phyloP scores from a whole-genome alignment of 106 monocot genomes.

The Agapanthus africanus region DNA sequence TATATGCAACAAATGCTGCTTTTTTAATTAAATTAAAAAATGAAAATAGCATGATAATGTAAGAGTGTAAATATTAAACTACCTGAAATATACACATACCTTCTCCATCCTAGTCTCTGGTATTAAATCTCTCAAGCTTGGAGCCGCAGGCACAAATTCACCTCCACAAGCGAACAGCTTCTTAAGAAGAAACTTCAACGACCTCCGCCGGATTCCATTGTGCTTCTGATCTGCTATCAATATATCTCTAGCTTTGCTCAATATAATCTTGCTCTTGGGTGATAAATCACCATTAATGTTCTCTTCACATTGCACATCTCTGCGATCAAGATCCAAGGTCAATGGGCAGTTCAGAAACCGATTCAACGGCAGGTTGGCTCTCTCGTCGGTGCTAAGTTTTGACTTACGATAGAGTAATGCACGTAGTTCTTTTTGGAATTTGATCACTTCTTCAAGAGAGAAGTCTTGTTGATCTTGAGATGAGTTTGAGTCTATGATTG shows the following conservation, averaged over 20 bases:
- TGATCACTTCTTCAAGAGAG: constrained; percentile 55
- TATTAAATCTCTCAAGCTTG: constrained; percentile 56
- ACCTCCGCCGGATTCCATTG: constrained; percentile 29
- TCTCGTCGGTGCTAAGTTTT: constrained; percentile 15
- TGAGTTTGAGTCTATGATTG: constrained; percentile 2
- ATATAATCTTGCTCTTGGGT: constrained; percentile 48
- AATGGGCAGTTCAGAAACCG: constrained; percentile 56
- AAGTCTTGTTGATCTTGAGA: constrained; percentile 51
- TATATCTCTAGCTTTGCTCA: constrained; percentile 42
- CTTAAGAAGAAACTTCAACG: constrained; percentile 62
- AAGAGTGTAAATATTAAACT: background rate
- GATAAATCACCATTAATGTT: constrained; percentile 39
- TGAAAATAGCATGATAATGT: background rate
- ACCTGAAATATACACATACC: no score
- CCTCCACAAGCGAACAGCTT: constrained; percentile 53
- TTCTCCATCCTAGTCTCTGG: constrained; percentile 61
- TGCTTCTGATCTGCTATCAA: constrained; percentile 35
- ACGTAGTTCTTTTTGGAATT: constrained; percentile 48
- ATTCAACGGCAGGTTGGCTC: constrained; percentile 30
- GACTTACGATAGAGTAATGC: constrained; percentile 36
- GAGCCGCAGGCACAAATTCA: constrained; percentile 39
- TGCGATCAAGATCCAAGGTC: constrained; percentile 43
- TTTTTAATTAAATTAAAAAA: no score
- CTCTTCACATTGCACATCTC: background rate
- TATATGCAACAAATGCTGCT: no score